Percentiles rank a stretch among this genome's conserved stretches.
phyloP scores from a whole-genome alignment of 768 basidiomycete species.

The Nidularia pulvinata region DNA sequence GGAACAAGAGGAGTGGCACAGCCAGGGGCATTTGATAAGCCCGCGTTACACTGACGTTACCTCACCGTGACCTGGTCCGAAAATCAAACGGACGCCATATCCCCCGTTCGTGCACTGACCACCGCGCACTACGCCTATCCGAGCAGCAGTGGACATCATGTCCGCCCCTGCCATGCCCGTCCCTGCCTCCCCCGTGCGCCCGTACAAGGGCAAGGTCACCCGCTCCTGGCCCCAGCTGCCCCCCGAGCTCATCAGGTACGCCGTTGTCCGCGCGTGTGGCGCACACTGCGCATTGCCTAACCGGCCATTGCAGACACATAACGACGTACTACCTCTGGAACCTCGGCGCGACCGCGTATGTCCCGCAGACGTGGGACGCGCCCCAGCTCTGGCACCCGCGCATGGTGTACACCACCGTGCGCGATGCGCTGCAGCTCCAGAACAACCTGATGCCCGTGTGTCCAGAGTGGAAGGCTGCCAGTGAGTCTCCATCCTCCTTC shows the following conservation, averaged over 20 bases:
- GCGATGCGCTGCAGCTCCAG: constrained; percentile 62
- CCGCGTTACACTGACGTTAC: constrained; percentile 19
- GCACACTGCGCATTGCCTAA: constrained; percentile 14
- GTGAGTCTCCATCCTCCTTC: constrained; percentile 37
- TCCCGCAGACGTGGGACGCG: constrained; percentile 45
- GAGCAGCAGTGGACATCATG: constrained; percentile 1
- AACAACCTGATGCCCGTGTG: constrained; percentile 60
- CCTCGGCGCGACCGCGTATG: constrained; percentile 36
- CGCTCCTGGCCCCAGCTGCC: constrained; percentile 66
- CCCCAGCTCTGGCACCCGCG: constrained; percentile 60
- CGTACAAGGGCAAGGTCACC: constrained; percentile 60
- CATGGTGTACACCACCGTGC: constrained; percentile 60
- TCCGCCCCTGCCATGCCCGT: background rate
- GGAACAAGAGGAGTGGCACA: constrained; percentile 24
- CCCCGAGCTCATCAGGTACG: constrained; percentile 59
- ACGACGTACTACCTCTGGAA: constrained; percentile 60
- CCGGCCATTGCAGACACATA: constrained; percentile 42
- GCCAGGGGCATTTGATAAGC: constrained; percentile 13
- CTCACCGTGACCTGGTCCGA: constrained; percentile 25
- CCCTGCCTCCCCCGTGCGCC: background rate
- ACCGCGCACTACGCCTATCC: constrained; percentile 26
- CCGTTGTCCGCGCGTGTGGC: constrained; percentile 10
- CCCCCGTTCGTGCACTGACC: constrained; percentile 46
- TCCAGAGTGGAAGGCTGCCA: constrained; percentile 56
- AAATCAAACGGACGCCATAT: no score